phyloP scores from a whole-genome alignment of 208 protist genomes.

The Acanthamoeba rhysodes region DNA sequence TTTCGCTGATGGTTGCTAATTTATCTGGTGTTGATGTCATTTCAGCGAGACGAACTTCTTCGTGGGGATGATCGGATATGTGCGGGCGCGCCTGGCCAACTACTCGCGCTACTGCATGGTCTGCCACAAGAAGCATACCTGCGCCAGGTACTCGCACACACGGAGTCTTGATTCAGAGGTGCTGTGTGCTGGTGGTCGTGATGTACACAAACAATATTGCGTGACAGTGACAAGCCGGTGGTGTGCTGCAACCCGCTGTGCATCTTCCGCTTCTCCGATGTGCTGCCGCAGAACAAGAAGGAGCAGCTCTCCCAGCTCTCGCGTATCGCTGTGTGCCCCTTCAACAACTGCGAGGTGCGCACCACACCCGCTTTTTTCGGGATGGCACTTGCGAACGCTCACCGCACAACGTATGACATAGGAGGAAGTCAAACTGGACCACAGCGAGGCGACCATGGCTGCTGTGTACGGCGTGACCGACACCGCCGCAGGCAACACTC shows the following conservation, averaged over 20 bases:
- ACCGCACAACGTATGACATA: not conserved
- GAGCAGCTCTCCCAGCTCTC: constrained; percentile 22
- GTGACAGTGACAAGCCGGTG: constrained; percentile 14
- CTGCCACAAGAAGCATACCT: constrained; percentile 58
- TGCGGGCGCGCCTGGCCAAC: constrained; percentile 9
- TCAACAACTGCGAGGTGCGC: constrained; percentile 36
- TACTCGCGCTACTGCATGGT: constrained; percentile 65
- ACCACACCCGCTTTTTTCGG: not conserved
- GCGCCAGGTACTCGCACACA: not conserved
- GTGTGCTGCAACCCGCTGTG: constrained; percentile 51
- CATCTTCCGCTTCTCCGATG: constrained; percentile 48
- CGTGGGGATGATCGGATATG: constrained; percentile 38
- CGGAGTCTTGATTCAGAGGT: not conserved
- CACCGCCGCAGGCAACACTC: not conserved
- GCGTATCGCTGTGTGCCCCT: constrained; percentile 13
- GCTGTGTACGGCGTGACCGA: constrained; percentile 7
- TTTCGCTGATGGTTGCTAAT: not conserved
- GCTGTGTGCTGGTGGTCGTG: not conserved
- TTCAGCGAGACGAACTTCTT: constrained; percentile 28
- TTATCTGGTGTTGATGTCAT: not conserved
- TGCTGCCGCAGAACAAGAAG: constrained; percentile 45
- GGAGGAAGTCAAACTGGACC: not conserved
- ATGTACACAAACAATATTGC: too few species aligned
- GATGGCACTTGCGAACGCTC: not conserved
- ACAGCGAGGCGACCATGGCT: constrained; percentile 8